A percentile compares a stretch with the other conserved stretches of the same genome.
Conservation (phyloP, 768 basidiomycete genomes). For the Boletellus ananiceps region DNA sequence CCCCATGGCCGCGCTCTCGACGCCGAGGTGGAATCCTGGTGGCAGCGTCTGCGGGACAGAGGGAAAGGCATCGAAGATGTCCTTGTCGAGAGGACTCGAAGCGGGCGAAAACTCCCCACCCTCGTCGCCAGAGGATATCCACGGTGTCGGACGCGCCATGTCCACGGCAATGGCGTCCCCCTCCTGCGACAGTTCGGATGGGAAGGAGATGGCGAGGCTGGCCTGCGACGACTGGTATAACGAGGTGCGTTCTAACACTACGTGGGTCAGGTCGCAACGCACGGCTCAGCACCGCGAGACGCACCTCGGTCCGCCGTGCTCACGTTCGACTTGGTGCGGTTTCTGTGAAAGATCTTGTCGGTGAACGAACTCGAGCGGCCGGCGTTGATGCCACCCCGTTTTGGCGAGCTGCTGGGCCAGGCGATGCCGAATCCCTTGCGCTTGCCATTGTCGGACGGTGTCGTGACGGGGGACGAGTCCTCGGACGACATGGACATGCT, state of each 20-base stretch:
- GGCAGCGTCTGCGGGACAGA: slow-evolving; percentile 55
- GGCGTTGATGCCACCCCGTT: slow-evolving; percentile 41
- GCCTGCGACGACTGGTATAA: slow-evolving; percentile 25
- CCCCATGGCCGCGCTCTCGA: slow-evolving; percentile 8
- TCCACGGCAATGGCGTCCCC: slow-evolving; percentile 13
- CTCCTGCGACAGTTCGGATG: slow-evolving; percentile 17
- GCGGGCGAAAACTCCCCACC: slow-evolving; percentile 38
- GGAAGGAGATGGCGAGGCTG: slow-evolving; percentile 19
- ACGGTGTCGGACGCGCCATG: slow-evolving; percentile 38
- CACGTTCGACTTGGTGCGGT: slow-evolving; percentile 49
- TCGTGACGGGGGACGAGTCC: slow-evolving; percentile 57
- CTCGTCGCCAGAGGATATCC: slow-evolving; percentile 43
- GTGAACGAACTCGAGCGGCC: slow-evolving; percentile 56
- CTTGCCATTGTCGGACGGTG: slow-evolving; percentile 48
- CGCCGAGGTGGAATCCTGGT: slow-evolving; percentile 21
- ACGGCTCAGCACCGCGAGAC: slow-evolving; percentile 17
- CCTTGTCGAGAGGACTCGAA: slow-evolving; percentile 44
- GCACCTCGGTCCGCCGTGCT: slow-evolving; percentile 44
- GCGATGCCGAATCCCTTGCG: slow-evolving; percentile 32
- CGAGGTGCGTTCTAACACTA: slow-evolving; percentile 24
- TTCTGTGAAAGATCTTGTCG: slow-evolving; percentile 53
- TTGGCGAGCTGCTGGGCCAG: slow-evolving; percentile 50
- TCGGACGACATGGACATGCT: slow-evolving; percentile 68
- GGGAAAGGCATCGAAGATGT: slow-evolving; percentile 69
- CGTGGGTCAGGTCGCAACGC: neutral